Percentiles rank a stretch among this genome's conserved stretches.
Evolutionary conservation across 1,284 basidiomycete genomes (phyloP).

Genomic region (Trametes versicolor): DNA sequence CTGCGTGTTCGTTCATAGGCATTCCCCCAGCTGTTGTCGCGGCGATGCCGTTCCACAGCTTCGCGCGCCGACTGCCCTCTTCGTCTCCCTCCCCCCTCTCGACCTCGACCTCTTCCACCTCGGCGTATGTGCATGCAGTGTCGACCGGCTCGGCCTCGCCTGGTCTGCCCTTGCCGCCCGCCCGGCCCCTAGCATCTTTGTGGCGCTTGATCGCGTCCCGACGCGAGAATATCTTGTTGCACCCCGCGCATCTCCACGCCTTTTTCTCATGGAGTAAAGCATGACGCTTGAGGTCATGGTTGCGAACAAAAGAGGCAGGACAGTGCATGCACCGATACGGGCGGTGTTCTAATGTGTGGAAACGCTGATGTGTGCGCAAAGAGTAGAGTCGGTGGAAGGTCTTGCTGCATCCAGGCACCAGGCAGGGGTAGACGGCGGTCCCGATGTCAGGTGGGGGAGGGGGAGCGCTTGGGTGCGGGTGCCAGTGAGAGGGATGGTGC

Average conservation of each 20-base stretch:
- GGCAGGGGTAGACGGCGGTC: slow-evolving; percentile 80
- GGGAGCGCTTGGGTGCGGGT: slow-evolving; percentile 41
- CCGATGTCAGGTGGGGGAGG: slow-evolving; percentile 60
- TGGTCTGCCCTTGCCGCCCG: slow-evolving; percentile 32
- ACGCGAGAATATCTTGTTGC: slow-evolving; percentile 75
- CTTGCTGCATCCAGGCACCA: slow-evolving; percentile 67
- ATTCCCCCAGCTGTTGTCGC: slow-evolving; percentile 45
- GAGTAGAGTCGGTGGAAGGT: slow-evolving; percentile 71
- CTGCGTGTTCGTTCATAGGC: slow-evolving; percentile 25
- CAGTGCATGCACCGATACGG: slow-evolving; percentile 70
- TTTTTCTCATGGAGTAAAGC: slow-evolving; percentile 71
- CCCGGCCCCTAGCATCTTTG: slow-evolving; percentile 62
- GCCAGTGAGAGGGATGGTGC: slow-evolving; percentile 42
- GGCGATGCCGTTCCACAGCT: slow-evolving; percentile 68
- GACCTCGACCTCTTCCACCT: slow-evolving; percentile 67
- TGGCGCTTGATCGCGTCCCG: slow-evolving; percentile 82
- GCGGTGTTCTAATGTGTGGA: slow-evolving; percentile 64
- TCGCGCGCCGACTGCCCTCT: slow-evolving; percentile 61
- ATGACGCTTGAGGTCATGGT: slow-evolving; percentile 81
- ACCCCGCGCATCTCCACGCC: slow-evolving; percentile 76
- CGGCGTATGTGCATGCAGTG: slow-evolving; percentile 59
- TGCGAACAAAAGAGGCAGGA: slow-evolving; percentile 77
- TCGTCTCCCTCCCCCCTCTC: slow-evolving; percentile 63
- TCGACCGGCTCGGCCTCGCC: slow-evolving; percentile 54
- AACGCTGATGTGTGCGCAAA: slow-evolving; percentile 72